These are phyloP conservation scores for Eragrostis nindensis DNA, from an alignment of 176 grass and related monocot genomes.

Conservation along the genomic window DNA sequence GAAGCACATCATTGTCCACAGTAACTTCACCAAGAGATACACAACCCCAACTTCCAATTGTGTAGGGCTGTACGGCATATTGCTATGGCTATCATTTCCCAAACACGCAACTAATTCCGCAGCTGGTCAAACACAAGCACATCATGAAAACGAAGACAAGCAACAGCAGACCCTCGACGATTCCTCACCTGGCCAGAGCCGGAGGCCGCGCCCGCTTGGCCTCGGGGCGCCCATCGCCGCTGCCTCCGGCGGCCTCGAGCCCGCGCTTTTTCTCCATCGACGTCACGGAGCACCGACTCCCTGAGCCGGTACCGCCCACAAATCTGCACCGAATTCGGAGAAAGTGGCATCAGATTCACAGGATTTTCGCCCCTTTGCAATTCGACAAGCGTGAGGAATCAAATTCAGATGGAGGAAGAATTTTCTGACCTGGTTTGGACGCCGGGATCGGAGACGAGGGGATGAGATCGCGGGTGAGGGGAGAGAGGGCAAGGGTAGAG, in stretches of 20 bases:
- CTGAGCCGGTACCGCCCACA: background rate
- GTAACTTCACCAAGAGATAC: background rate
- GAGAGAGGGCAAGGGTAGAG: slow-evolving; percentile 3
- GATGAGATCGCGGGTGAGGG: slow-evolving; percentile 33
- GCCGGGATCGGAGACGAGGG: slow-evolving; percentile 30
- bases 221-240: slow-evolving; percentile 35
- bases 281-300: background rate
- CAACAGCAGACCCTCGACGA: background rate
- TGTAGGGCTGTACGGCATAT: background rate
- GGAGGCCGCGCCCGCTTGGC: slow-evolving; percentile 62
- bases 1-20: background rate
- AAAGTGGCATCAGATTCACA: slow-evolving; percentile 28
- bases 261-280: slow-evolving; percentile 65
- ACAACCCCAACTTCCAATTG: background rate
- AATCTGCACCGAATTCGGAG: slow-evolving; percentile 42
- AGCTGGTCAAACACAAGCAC: slow-evolving; percentile 15
- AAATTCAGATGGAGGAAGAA: background rate
- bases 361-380: too few relatives aligned
- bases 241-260: slow-evolving; percentile 36
- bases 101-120: slow-evolving; percentile 4
- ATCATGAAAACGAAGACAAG: background rate
- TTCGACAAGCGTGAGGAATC: background rate
- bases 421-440: background rate
- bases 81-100: background rate
- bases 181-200: slow-evolving; percentile 62